Evolutionary conservation across 1,284 basidiomycete species (phyloP), one percentile per base, ranked within the genome.

Genomic region (Apiotrichum mycotoxinovorans): DNA sequence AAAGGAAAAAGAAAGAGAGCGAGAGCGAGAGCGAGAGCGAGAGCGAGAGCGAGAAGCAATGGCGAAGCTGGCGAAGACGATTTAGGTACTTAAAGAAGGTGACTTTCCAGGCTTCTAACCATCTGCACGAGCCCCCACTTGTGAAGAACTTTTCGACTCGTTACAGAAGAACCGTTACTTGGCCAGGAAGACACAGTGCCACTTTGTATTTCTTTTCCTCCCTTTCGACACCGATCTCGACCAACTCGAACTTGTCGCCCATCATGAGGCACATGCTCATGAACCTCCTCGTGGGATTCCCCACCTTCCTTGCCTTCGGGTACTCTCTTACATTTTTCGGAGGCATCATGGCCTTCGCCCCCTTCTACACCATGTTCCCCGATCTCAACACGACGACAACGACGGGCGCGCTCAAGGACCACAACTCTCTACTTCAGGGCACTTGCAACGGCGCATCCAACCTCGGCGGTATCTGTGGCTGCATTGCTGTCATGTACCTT

Each of bases 381-480:
- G 35, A 65, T 38, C 56, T 69, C 40, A 49, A 69, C 57, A 62
- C 61, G 2, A 46, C 57, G 4, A 67, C 65, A 3, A 66, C 67
- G 2, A 58, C 44, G 9, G 67, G 65, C 14, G 44, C 49, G 0
- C 35, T 61, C 20, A 69, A 67, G 42, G 57, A 37, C 22, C 68
- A 67, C 60, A 65, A 72, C 56, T 62, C 68, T 20, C 53, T 61
- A 11, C 61, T 74, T 38, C 70, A 75, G 52, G 74, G 74, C 15
- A 67, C 65, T 1, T 60, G 63, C 4, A 61, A 69, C 23, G 67
- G 69, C 20, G 65, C 68, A 27, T 69, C 74, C 57, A 74, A 77
- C 59, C 66, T 78, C 37, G 76, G 76, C 27, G 70, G 70, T 26
- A 62, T 72, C 25, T 9, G 70, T 22, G 76, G 74, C 11, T 72